Conservation (phyloP, 495 filamentous ascomycete species). For the Aspergillus olivimuriae region DNA sequence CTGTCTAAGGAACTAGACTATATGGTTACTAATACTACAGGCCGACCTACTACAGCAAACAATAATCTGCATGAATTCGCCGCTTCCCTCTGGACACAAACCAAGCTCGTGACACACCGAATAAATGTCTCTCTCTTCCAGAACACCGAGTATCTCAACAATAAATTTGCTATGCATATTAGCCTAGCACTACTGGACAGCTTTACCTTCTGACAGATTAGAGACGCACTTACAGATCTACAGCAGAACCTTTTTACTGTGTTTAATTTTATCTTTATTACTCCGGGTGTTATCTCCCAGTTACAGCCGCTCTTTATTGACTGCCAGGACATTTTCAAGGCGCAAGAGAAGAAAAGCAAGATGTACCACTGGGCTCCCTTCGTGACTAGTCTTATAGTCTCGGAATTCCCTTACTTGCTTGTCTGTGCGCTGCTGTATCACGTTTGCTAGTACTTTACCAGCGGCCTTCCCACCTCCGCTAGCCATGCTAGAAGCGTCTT, state of each 20-base stretch:
- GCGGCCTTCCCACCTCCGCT: background rate
- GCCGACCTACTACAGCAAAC: background rate
- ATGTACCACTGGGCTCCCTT: background rate
- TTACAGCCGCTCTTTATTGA: background rate
- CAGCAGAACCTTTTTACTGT: slow-evolving; percentile 26
- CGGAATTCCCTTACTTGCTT: background rate
- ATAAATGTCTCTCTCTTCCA: slow-evolving; percentile 54
- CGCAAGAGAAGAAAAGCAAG: background rate
- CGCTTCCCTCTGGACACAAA: slow-evolving; percentile 47
- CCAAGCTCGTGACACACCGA: slow-evolving; percentile 45
- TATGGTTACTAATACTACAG: background rate
- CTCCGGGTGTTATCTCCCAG: background rate
- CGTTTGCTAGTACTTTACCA: background rate
- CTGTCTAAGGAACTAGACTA: slow-evolving; percentile 44
- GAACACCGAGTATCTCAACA: slow-evolving; percentile 54
- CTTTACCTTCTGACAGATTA: slow-evolving; percentile 17
- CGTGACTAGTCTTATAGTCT: background rate
- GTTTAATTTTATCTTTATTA: background rate
- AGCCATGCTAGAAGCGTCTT: background rate
- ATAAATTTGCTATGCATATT: slow-evolving; percentile 42
- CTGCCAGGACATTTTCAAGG: background rate
- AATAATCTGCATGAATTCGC: slow-evolving; percentile 46
- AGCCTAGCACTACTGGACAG: slow-evolving; percentile 18
- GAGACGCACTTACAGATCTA: slow-evolving; percentile 17
- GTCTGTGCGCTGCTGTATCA: background rate